These are phyloP conservation scores for Linnemannia elongata DNA, from an alignment of 192 early-diverging fungal species.

Conservation along the genomic window DNA sequence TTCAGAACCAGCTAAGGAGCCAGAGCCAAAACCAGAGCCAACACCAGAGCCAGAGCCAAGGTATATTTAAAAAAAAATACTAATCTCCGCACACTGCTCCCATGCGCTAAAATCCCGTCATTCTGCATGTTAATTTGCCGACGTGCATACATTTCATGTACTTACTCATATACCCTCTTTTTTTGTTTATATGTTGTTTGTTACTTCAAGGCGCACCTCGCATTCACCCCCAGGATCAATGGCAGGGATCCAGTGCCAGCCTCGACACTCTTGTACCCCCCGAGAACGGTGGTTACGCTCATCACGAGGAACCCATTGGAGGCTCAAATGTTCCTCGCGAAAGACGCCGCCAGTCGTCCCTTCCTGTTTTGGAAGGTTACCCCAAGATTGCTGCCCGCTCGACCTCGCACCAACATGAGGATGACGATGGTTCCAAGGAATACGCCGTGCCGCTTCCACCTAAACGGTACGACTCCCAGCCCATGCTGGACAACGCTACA, in stretches of 20 bases:
- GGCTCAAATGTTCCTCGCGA: slow-evolving; percentile 13
- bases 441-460: slow-evolving; percentile 17
- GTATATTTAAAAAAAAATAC: slow-evolving; percentile 8
- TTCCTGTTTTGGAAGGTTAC: slow-evolving; percentile 32
- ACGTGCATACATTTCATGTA: not conserved
- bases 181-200: not conserved
- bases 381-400: slow-evolving; percentile 45
- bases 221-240: slow-evolving; percentile 14
- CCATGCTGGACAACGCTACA: slow-evolving; percentile 10
- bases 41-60: slow-evolving; percentile 2
- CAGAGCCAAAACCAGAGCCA: slow-evolving; percentile 17
- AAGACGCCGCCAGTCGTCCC: slow-evolving; percentile 34
- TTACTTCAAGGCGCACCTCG: not conserved
- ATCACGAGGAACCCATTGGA: slow-evolving; percentile 15
- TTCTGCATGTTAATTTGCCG: not conserved
- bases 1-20: slow-evolving; percentile 37
- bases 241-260: slow-evolving; percentile 8
- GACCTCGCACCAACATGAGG: slow-evolving; percentile 39
- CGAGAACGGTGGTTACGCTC: not conserved
- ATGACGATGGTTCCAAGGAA: slow-evolving; percentile 26
- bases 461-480: slow-evolving; percentile 49
- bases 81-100: slow-evolving; percentile 4
- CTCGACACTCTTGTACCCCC: slow-evolving; percentile 16
- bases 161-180: not conserved
- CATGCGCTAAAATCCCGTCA: slow-evolving; percentile 10